These are phyloP conservation scores for Ustilago bromivora DNA, from an alignment of 1,284 basidiomycete species.

Conservation along the genomic window DNA sequence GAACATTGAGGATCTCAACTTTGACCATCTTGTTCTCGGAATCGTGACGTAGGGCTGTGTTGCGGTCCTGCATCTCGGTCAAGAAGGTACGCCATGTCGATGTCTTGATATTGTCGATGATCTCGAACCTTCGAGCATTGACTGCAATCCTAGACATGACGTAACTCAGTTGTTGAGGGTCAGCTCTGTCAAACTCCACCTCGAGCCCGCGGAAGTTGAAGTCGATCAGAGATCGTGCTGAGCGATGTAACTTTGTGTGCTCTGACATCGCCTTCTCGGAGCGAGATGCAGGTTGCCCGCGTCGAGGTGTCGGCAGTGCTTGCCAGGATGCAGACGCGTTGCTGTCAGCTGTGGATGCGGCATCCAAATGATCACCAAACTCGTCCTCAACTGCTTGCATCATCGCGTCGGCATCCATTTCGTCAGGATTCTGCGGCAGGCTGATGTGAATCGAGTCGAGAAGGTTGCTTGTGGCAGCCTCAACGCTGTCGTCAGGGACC, in stretches of 20 bases:
- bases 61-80: conserved; percentile 71
- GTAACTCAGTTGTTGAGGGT: conserved; percentile 24
- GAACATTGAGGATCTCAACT: conserved; percentile 75
- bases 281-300: conserved; percentile 1
- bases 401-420: conserved; percentile 72
- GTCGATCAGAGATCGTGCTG: conserved; percentile 84
- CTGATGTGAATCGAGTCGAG: conserved; percentile 87
- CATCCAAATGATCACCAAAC: conserved; percentile 75
- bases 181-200: conserved; percentile 70
- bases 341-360: conserved; percentile 36
- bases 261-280: not conserved
- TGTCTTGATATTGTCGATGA: conserved; percentile 96
- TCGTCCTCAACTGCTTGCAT: conserved; percentile 89
- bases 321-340: conserved; percentile 56
- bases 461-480: conserved; percentile 81
- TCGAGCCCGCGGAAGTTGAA: conserved; percentile 79
- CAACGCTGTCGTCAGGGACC: conserved; percentile 82
- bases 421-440: conserved; percentile 39
- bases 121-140: conserved; percentile 77
- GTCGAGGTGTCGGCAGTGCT: conserved; percentile 33
- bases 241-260: conserved; percentile 77
- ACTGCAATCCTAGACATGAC: conserved; percentile 53
- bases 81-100: conserved; percentile 98
- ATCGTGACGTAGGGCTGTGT: conserved; percentile 75
- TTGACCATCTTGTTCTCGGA: conserved; percentile 93